Base-by-base conservation (phyloP, 228 moss, liverwort and hornwort genomes). In the Sphagnum magellanicum region DNA sequence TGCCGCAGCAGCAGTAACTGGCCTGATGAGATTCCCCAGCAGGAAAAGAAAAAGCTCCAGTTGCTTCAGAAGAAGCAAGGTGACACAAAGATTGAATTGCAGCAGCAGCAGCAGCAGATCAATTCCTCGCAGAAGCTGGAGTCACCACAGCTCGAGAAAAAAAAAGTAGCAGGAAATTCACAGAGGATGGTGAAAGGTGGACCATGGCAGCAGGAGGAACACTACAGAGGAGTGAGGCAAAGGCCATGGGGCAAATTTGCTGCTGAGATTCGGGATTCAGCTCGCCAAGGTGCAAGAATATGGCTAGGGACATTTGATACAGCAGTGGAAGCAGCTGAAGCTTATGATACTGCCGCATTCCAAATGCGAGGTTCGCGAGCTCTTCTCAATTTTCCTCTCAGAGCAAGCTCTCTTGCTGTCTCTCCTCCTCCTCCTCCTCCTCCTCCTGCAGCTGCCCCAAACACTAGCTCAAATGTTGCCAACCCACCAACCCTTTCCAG, bases 221-320 rank as follows among this genome's bases (percentile, higher is more conserved):
- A 86, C 67, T 86, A 86, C 67, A 82, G 82, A 15, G 86, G 86
- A 15, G 86, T 86, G 49, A 65, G 86, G 12, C 86, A 86, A 68
- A 77, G 86, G 8, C 86, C 86, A 0, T 86, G 86, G 86, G 86
- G 82, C 1, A 86, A 86, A 64, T 86, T 82, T 51, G 86, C 86
- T 0, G 86, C 86, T 1, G 86, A 86, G 73, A 86, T 86, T 61
- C 78, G 86, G n/a, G 86, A 86, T 59, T 86, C 86, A 13, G 86
- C 86, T 5, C 64, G 79, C 55, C 86, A 86, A 68, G 86, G 86
- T 6, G 80, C 86, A 48, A 82, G 86, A 53, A 74, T 82, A 57
- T 86, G 86, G 86, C 78, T 86, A 6, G 86, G 86, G 8, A 86
- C 86, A 0, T 86, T 82, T 67, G 86, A 80, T 60, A 83, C 75